These are phyloP conservation scores for Melanogaster broomeanus DNA, from an alignment of 768 basidiomycete species.

Conservation along the genomic window DNA sequence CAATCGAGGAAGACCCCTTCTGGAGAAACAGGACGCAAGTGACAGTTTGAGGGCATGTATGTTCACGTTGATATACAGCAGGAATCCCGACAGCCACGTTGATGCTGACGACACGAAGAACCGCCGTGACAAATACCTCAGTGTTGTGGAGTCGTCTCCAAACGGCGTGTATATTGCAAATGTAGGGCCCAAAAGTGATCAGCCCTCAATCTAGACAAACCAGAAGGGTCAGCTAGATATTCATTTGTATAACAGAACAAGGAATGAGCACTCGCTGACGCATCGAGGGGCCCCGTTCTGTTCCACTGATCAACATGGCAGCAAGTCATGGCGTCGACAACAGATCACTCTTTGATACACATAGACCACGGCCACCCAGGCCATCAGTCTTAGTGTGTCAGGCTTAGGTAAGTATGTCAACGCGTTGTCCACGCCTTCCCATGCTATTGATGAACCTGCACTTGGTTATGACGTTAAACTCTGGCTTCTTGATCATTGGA, in stretches of 20 bases:
- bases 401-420: no score
- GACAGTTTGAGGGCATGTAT: constrained; percentile 2
- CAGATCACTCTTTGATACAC: no score
- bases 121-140: constrained; percentile 10
- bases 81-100: constrained; percentile 20
- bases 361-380: no score
- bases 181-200: background rate
- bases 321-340: no score
- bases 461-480: constrained; percentile 18
- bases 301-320: no score
- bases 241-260: no score
- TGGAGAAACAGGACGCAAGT: background rate
- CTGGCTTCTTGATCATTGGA: constrained; percentile 15
- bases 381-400: no score
- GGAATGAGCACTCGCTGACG: no score
- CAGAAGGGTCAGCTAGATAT: background rate
- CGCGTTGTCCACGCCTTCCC: no score
- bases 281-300: no score
- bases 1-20: background rate
- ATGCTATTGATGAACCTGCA: background rate
- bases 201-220: background rate
- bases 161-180: background rate
- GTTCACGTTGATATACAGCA: constrained; percentile 26
- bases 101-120: constrained; percentile 21
- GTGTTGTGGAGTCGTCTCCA: background rate